Evolutionary conservation across 495 filamentous ascomycete genomes (phyloP).

Genomic region (Pseudomonodictys pantanalensis): DNA sequence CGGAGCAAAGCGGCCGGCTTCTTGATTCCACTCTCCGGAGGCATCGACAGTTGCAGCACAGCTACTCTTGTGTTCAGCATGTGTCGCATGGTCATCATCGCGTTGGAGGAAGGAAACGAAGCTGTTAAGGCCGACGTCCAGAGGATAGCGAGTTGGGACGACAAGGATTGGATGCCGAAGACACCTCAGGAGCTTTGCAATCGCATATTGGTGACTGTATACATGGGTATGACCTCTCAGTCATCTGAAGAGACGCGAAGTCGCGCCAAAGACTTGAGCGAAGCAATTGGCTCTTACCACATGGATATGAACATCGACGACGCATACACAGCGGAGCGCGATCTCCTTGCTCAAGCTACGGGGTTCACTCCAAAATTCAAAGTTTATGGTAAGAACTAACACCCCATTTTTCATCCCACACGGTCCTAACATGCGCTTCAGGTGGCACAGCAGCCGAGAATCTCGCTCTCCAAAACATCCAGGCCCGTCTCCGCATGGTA

Average conservation of each 20-base stretch:
- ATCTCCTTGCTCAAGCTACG: conserved; percentile 54
- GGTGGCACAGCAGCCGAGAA: conserved; percentile 62
- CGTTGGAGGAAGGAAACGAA: conserved; percentile 58
- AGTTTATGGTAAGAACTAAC: conserved; percentile 49
- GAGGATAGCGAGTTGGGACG: conserved; percentile 55
- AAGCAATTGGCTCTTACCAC: conserved; percentile 72
- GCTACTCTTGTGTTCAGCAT: conserved; percentile 61
- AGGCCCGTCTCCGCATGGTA: conserved; percentile 80
- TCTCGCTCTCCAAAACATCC: conserved; percentile 75
- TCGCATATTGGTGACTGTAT: conserved; percentile 68
- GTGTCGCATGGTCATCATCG: conserved; percentile 58
- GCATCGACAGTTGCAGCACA: conserved; percentile 67
- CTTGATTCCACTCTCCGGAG: conserved; percentile 58
- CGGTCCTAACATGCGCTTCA: conserved; percentile 57
- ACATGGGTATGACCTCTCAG: conserved; percentile 78
- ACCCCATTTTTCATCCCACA: conserved; percentile 47
- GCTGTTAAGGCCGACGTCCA: conserved; percentile 71
- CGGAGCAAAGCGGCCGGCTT: conserved; percentile 36
- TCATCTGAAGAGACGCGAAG: conserved; percentile 67
- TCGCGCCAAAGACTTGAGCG: conserved; percentile 65
- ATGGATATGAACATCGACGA: conserved; percentile 74
- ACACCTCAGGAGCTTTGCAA: conserved; percentile 44
- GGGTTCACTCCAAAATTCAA: conserved; percentile 64
- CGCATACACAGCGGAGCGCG: conserved; percentile 53
- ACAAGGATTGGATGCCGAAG: conserved; percentile 52